Evolutionary conservation across 2,329 filamentous ascomycete species (phyloP).

Genomic region (Neofusicoccum umdonicola): DNA sequence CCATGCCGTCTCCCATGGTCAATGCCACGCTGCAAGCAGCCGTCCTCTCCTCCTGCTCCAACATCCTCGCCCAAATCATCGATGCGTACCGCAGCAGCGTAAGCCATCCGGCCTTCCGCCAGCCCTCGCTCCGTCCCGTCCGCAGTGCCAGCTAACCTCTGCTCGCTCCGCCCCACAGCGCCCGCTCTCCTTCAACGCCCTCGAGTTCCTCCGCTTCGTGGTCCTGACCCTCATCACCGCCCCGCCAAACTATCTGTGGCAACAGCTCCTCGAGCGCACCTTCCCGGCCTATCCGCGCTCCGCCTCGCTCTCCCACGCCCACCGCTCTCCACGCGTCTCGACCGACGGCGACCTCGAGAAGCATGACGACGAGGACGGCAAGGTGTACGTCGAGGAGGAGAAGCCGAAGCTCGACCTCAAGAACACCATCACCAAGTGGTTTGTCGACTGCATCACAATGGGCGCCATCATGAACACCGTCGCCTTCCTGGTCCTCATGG

Average conservation of each 20-base stretch:
- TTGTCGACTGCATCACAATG: slow-evolving; percentile 64
- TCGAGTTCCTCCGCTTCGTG: slow-evolving; percentile 38
- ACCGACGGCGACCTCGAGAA: slow-evolving; percentile 16
- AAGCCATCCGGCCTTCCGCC: not conserved
- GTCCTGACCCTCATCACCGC: slow-evolving; percentile 69
- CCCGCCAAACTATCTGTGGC: slow-evolving; percentile 85
- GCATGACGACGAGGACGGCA: slow-evolving; percentile 18
- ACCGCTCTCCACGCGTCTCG: slow-evolving; percentile 1
- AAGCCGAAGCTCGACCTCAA: slow-evolving; percentile 30
- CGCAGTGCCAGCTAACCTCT: not conserved
- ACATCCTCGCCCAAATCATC: slow-evolving; percentile 36
- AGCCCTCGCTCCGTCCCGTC: not conserved
- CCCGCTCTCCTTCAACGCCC: slow-evolving; percentile 37
- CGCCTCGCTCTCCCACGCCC: slow-evolving; percentile 33
- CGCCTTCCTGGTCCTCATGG: slow-evolving; percentile 61
- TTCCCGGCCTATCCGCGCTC: slow-evolving; percentile 59
- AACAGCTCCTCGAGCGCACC: slow-evolving; percentile 69
- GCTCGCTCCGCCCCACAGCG: slow-evolving; percentile 12
- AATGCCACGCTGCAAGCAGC: slow-evolving; percentile 25
- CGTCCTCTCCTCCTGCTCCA: slow-evolving; percentile 36
- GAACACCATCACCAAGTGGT: slow-evolving; percentile 66
- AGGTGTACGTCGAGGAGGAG: slow-evolving; percentile 23
- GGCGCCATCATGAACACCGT: slow-evolving; percentile 65
- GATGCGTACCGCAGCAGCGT: slow-evolving; percentile 34
- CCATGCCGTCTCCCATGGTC: slow-evolving; percentile 28